A percentile compares a stretch with the other conserved stretches of the same genome.
These are phyloP conservation scores for Adansonia grandidieri DNA, from an alignment of 441 rosid genomes.

Conservation along the genomic window DNA sequence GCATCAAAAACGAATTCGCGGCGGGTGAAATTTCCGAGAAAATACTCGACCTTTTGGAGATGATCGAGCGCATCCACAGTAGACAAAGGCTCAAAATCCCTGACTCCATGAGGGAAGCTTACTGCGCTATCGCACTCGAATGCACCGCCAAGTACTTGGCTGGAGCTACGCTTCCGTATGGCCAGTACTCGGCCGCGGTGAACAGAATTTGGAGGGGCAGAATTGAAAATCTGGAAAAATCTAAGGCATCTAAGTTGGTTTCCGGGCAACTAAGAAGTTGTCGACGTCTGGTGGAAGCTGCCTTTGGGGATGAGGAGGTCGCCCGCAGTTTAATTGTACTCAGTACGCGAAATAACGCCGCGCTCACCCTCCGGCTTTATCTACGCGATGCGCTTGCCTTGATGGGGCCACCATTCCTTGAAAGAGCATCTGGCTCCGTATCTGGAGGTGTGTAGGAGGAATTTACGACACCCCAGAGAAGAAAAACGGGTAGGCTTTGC, in stretches of 20 bases:
- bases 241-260: neutral
- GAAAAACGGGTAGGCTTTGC: neutral
- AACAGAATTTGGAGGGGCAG: conserved; percentile 7
- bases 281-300: neutral
- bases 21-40: neutral
- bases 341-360: neutral
- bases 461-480: neutral
- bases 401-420: neutral
- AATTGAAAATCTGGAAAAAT: conserved; percentile 17
- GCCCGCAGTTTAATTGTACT: neutral
- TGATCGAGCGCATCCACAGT: neutral
- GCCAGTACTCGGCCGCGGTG: neutral
- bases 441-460: neutral
- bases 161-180: no score
- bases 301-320: neutral
- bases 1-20: neutral
- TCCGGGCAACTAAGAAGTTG: neutral
- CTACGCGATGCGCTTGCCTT: neutral
- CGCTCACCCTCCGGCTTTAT: neutral
- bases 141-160: conserved; percentile 7
- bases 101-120: neutral
- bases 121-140: conserved; percentile 4
- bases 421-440: neutral
- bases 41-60: neutral
- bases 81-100: neutral